These are phyloP conservation scores for Globisporangium megalacanthum DNA, from an alignment of 352 stramenopile genomes.

Conservation along the genomic window DNA sequence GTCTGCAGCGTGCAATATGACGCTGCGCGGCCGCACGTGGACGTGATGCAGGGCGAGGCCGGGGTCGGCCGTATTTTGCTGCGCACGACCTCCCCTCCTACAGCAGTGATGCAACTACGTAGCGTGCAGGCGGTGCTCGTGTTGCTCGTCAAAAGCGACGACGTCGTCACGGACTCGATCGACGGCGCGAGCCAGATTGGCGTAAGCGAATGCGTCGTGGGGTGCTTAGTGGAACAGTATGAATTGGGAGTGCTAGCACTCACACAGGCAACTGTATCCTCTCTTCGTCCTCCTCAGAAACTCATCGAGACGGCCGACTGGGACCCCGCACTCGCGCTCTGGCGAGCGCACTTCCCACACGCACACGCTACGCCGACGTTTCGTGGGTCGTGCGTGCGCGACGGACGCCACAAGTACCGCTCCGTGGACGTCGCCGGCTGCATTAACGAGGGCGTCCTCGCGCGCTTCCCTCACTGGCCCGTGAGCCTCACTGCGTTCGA, in stretches of 20 bases:
- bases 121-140: conserved; percentile 59
- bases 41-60: conserved; percentile 70
- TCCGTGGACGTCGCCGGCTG: conserved; percentile 58
- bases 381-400: conserved; percentile 70
- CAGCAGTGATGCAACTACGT: conserved; percentile 41
- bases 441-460: conserved; percentile 47
- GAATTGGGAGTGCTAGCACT: too few species aligned
- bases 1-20: conserved; percentile 67
- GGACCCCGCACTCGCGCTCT: conserved; percentile 49
- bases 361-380: conserved; percentile 38
- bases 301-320: conserved; percentile 46
- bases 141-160: conserved; percentile 49
- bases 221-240: too few species aligned
- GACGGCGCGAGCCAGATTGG: conserved; percentile 54
- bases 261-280: too few species aligned
- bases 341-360: conserved; percentile 32
- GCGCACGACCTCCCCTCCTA: conserved; percentile 41
- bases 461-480: conserved; percentile 46
- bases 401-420: conserved; percentile 70
- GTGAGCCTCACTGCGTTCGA: conserved; percentile 64
- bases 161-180: conserved; percentile 41
- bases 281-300: conserved; percentile 19
- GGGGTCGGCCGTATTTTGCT: conserved; percentile 65
- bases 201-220: conserved; percentile 19
- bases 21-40: conserved; percentile 36